Evolutionary conservation across 352 stramenopile species (phyloP).

Genomic region (Thraustochytrium sp.): DNA sequence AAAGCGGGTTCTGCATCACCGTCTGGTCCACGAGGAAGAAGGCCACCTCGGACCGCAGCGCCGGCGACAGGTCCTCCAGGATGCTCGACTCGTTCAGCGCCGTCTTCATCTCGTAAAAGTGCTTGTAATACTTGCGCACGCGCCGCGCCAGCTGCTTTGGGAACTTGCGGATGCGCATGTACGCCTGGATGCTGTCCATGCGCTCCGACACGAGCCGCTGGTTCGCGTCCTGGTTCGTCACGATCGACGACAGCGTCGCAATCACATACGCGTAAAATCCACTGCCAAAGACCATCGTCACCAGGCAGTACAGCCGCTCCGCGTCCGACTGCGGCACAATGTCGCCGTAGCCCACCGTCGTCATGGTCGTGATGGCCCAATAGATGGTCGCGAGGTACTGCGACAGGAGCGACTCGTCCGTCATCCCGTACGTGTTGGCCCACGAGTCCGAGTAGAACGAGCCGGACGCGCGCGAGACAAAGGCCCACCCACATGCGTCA

Average conservation of each 20-base stretch:
- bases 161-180: constrained; percentile 40
- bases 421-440: constrained; percentile 41
- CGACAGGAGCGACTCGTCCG: constrained; percentile 46
- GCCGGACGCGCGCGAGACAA: constrained; percentile 54
- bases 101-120: constrained; percentile 36
- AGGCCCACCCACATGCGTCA: constrained; percentile 67
- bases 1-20: constrained; percentile 24
- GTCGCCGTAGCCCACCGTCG: constrained; percentile 71
- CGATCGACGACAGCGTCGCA: constrained; percentile 70
- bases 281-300: constrained; percentile 65
- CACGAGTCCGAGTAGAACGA: not conserved
- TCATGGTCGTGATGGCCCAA: constrained; percentile 69
- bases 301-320: constrained; percentile 64
- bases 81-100: constrained; percentile 37
- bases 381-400: constrained; percentile 73
- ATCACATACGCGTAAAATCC: constrained; percentile 70
- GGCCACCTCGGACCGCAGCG: constrained; percentile 28
- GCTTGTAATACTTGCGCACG: constrained; percentile 39
- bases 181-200: constrained; percentile 16
- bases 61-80: constrained; percentile 24
- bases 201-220: constrained; percentile 28
- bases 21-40: constrained; percentile 32
- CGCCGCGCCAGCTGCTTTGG: constrained; percentile 18
- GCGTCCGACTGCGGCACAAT: constrained; percentile 64
- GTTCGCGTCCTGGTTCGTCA: constrained; percentile 56